These are phyloP conservation scores for Diaporthe citri DNA, from an alignment of 2,329 filamentous ascomycete species.

Conservation along the genomic window DNA sequence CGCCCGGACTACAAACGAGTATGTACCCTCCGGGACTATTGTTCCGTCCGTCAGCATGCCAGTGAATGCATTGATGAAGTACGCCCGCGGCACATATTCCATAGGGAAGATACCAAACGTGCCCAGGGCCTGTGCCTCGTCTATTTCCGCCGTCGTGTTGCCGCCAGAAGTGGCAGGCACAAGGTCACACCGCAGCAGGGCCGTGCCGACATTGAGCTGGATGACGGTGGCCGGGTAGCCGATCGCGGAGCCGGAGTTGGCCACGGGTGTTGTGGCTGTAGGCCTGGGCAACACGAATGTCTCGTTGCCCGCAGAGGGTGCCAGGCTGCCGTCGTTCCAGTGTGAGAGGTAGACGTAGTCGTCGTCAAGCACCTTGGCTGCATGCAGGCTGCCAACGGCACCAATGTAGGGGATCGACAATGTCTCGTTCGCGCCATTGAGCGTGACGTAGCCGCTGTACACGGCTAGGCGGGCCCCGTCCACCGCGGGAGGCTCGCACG, in stretches of 20 bases:
- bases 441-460: not conserved
- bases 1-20: not conserved
- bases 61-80: slow-evolving; percentile 17
- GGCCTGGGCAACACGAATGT: slow-evolving; percentile 7
- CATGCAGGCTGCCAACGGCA: slow-evolving; percentile 7
- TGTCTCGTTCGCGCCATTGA: not conserved
- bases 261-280: not conserved
- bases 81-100: not conserved
- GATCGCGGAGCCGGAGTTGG: not conserved
- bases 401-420: not conserved
- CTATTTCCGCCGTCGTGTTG: not conserved
- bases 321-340: not conserved
- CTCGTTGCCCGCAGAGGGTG: not conserved
- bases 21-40: slow-evolving; percentile 13
- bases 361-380: slow-evolving; percentile 8
- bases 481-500: not conserved
- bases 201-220: slow-evolving; percentile 10
- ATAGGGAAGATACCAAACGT: slow-evolving; percentile 14
- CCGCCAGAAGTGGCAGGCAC: not conserved
- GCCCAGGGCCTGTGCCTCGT: not conserved
- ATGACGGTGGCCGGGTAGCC: slow-evolving; percentile 1
- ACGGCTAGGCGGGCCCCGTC: not conserved
- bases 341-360: not conserved
- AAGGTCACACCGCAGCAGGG: slow-evolving; percentile 14
- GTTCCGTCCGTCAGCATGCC: slow-evolving; percentile 23